Conservation (phyloP, 1,139 yeast genomes). For the Sugiyamaella novakii region DNA sequence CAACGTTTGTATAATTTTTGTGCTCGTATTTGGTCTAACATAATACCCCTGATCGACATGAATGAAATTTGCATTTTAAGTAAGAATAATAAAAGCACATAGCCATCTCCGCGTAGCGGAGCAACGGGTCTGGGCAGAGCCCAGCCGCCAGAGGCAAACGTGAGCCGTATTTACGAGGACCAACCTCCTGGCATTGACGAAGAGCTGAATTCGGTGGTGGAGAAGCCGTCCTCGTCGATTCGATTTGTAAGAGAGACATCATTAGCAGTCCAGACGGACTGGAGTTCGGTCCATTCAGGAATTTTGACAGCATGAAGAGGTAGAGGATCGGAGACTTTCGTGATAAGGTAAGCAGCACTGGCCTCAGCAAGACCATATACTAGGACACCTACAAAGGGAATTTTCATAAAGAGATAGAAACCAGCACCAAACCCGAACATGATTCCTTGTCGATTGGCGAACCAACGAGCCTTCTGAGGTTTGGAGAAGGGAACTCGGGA, state of each 20-base stretch:
- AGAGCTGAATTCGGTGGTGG: background rate
- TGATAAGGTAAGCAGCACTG: slow-evolving; percentile 55
- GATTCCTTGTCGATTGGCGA: slow-evolving; percentile 57
- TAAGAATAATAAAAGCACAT: no score
- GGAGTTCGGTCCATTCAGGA: slow-evolving; percentile 34
- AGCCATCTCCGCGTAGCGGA: slow-evolving; percentile 7
- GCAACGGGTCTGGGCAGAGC: slow-evolving; percentile 7
- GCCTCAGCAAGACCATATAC: slow-evolving; percentile 60
- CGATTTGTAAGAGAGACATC: slow-evolving; percentile 7
- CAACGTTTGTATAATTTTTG: no score
- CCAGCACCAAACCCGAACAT: slow-evolving; percentile 61
- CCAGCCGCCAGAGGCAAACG: slow-evolving; percentile 15
- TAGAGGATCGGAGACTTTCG: slow-evolving; percentile 57
- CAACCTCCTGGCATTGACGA: slow-evolving; percentile 17
- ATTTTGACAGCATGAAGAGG: slow-evolving; percentile 42
- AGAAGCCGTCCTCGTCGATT: slow-evolving; percentile 19
- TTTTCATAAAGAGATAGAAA: slow-evolving; percentile 49
- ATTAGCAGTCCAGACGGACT: slow-evolving; percentile 24
- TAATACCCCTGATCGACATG: no score
- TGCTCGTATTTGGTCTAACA: no score
- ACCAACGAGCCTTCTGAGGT: slow-evolving; percentile 55
- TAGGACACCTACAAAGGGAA: slow-evolving; percentile 53
- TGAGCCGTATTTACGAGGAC: no score
- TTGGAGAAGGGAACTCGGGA: slow-evolving; percentile 50
- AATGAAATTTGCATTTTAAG: no score